A percentile compares a stretch with the other conserved stretches of the same genome.
These are phyloP conservation scores for Rhododendron simsii DNA, from an alignment of 148 eudicot species.

Conservation along the genomic window DNA sequence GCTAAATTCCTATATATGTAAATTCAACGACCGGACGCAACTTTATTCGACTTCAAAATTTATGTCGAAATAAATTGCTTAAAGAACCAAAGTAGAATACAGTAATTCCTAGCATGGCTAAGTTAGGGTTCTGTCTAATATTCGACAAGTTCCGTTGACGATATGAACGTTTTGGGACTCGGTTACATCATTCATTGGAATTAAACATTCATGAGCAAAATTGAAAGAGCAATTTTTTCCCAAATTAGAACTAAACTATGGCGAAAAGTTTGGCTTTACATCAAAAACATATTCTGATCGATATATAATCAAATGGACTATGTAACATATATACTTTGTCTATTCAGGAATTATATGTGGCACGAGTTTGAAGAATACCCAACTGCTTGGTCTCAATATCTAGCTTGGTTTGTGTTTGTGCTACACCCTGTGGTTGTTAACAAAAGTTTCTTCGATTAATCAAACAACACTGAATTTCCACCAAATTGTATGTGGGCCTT, in stretches of 20 bases:
- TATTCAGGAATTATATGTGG: not conserved
- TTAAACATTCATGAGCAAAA: not conserved
- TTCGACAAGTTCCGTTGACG: not conserved
- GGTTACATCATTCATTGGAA: not conserved
- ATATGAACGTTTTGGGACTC: no score
- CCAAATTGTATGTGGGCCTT: not conserved
- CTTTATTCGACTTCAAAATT: not conserved
- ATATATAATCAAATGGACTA: no score
- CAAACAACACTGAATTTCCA: not conserved
- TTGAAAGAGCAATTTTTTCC: not conserved
- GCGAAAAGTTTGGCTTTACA: no score
- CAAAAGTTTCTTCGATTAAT: not conserved
- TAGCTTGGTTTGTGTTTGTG: no score
- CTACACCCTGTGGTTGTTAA: no score
- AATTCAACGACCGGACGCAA: not conserved
- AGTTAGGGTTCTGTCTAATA: not conserved
- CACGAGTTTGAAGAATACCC: not conserved
- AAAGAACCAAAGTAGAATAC: not conserved
- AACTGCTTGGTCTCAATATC: not conserved
- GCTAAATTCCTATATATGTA: not conserved
- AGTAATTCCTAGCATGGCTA: not conserved
- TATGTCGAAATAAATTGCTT: not conserved
- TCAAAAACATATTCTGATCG: not conserved
- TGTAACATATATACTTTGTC: not conserved
- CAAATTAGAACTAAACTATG: no score